phyloP scores from a whole-genome alignment of 1,284 basidiomycete species.

The Marasmius tenuissimus region DNA sequence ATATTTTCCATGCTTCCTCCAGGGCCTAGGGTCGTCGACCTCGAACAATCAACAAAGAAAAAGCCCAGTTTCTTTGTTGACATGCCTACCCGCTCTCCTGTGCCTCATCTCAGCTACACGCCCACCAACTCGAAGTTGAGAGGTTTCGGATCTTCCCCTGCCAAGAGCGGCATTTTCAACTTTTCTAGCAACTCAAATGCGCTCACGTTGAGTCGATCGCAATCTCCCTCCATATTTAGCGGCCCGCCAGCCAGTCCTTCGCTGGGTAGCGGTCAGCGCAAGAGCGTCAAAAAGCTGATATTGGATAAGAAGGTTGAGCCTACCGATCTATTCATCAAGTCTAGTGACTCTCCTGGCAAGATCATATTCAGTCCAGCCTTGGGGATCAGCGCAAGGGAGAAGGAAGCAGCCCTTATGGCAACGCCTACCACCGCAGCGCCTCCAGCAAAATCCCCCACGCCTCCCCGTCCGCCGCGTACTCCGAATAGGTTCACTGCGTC shows the following conservation, averaged over 20 bases:
- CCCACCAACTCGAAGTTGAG: slow-evolving; percentile 68
- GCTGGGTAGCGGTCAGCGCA: slow-evolving; percentile 66
- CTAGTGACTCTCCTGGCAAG: slow-evolving; percentile 46
- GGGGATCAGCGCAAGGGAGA: slow-evolving; percentile 70
- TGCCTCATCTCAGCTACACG: slow-evolving; percentile 62
- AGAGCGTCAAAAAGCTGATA: slow-evolving; percentile 94
- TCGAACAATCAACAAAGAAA: slow-evolving; percentile 69
- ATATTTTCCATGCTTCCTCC: slow-evolving; percentile 75
- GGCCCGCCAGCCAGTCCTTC: slow-evolving; percentile 66
- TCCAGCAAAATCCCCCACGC: slow-evolving; percentile 39
- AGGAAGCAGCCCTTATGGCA: slow-evolving; percentile 45
- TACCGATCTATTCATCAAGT: slow-evolving; percentile 64
- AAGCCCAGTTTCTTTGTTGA: slow-evolving; percentile 72
- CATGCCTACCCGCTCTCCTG: slow-evolving; percentile 62
- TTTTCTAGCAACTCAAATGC: slow-evolving; percentile 52
- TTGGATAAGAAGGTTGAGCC: slow-evolving; percentile 80
- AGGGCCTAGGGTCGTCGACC: slow-evolving; percentile 58
- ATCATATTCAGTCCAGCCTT: slow-evolving; percentile 73
- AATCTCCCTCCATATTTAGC: slow-evolving; percentile 45
- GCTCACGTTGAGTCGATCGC: slow-evolving; percentile 48
- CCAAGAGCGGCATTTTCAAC: slow-evolving; percentile 33
- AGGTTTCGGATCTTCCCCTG: slow-evolving; percentile 59
- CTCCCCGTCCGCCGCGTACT: slow-evolving; percentile 35
- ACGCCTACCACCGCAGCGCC: slow-evolving; percentile 22
- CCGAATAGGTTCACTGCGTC: slow-evolving; percentile 52